Percentiles rank a stretch among this genome's conserved stretches.
phyloP scores from a whole-genome alignment of 306 rosid species.

The Elaeagnus macrophylla region DNA sequence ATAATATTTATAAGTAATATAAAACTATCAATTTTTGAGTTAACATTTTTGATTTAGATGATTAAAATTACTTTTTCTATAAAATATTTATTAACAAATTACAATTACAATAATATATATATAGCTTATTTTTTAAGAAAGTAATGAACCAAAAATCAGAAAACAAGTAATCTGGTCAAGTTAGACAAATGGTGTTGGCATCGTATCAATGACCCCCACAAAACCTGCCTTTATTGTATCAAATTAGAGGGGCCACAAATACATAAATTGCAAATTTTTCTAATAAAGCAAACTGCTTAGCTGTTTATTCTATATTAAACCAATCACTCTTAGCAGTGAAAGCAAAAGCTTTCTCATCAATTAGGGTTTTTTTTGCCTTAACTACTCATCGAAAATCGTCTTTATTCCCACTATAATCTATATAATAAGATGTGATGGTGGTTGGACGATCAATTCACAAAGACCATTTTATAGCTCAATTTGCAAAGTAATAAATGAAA shows the following conservation, averaged over 20 bases:
- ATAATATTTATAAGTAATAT: no score
- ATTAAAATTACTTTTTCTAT: no score
- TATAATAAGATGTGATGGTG: slow-evolving; percentile 22
- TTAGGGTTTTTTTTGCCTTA: slow-evolving; percentile 31
- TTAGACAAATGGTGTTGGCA: slow-evolving; percentile 50
- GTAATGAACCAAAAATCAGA: no score
- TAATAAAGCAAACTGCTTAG: slow-evolving; percentile 39
- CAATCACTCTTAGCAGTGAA: slow-evolving; percentile 41
- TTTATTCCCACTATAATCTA: neutral
- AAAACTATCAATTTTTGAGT: no score
- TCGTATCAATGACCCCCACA: slow-evolving; percentile 52
- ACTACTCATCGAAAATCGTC: slow-evolving; percentile 22
- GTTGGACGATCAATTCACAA: slow-evolving; percentile 27
- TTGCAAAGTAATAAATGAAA: neutral
- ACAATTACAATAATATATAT: no score
- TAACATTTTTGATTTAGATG: no score
- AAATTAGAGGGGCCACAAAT: slow-evolving; percentile 45
- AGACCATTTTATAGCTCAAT: neutral
- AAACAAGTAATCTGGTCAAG: slow-evolving; percentile 44
- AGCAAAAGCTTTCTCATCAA: slow-evolving; percentile 29
- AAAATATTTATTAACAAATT: no score
- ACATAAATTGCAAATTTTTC: slow-evolving; percentile 8
- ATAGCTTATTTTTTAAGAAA: no score
- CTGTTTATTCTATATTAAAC: slow-evolving; percentile 59
- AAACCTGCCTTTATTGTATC: slow-evolving; percentile 33